These are phyloP conservation scores for Brassica nigra DNA, from an alignment of 345 rosid species.

Conservation along the genomic window DNA sequence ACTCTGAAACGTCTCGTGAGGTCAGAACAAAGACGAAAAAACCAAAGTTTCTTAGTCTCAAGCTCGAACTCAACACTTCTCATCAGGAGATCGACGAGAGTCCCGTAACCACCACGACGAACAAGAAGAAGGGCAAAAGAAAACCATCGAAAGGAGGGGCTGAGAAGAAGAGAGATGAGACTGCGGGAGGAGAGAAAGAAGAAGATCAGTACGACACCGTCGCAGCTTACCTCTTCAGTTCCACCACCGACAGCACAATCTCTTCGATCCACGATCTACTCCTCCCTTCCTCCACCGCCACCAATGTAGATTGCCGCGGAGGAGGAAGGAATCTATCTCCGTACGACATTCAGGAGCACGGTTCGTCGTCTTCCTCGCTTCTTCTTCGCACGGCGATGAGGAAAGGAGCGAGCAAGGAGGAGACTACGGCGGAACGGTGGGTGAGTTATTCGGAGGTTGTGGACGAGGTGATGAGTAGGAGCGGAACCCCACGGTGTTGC, in stretches of 20 bases:
- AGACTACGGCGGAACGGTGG: constrained; percentile 83
- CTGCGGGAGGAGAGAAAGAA: constrained; percentile 16
- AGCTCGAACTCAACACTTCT: constrained; percentile 42
- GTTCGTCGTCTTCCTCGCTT: constrained; percentile 18
- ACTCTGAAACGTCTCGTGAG: constrained; percentile 48
- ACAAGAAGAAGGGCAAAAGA: constrained; percentile 23
- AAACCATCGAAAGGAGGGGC: neutral
- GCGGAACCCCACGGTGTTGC: constrained; percentile 35
- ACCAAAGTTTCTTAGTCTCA: constrained; percentile 72
- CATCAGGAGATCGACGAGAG: constrained; percentile 26
- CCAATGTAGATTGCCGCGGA: constrained; percentile 34
- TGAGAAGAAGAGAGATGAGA: constrained; percentile 21
- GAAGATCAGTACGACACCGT: constrained; percentile 53
- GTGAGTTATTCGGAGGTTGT: constrained; percentile 79
- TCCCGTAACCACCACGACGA: neutral
- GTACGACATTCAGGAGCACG: constrained; percentile 34
- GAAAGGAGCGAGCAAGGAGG: constrained; percentile 60
- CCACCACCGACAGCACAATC: constrained; percentile 51
- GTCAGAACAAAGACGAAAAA: constrained; percentile 60
- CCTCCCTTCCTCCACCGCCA: constrained; percentile 39
- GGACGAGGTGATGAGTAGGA: constrained; percentile 63
- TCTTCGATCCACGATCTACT: constrained; percentile 62
- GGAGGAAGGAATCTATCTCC: constrained; percentile 36
- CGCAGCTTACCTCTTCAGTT: constrained; percentile 53
- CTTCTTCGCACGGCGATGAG: constrained; percentile 67